These are phyloP conservation scores for Deinandra increscens DNA, from an alignment of 129 eudicot species.

Conservation along the genomic window DNA sequence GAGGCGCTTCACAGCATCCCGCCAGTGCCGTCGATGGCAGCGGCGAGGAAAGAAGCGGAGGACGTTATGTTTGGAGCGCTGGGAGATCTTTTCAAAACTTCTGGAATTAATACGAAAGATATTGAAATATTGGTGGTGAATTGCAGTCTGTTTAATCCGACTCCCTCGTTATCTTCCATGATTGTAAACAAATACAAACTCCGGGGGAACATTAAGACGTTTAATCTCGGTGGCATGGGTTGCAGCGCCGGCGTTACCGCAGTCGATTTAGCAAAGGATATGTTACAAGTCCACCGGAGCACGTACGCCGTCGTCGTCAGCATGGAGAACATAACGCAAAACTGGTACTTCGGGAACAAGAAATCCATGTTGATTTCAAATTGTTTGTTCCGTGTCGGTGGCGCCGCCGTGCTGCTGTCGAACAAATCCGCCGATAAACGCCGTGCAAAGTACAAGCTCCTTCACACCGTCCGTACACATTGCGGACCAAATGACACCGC, in stretches of 20 bases:
- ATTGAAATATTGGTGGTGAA: slow-evolving; percentile 52
- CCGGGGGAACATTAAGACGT: slow-evolving; percentile 41
- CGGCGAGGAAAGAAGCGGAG: slow-evolving; percentile 38
- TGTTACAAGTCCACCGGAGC: slow-evolving; percentile 44
- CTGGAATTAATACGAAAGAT: slow-evolving; percentile 34
- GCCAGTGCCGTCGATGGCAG: slow-evolving; percentile 32
- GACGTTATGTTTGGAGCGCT: slow-evolving; percentile 45
- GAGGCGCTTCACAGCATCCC: slow-evolving; percentile 41
- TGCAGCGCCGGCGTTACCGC: slow-evolving; percentile 63
- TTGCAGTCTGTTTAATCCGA: slow-evolving; percentile 54
- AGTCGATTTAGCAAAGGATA: slow-evolving; percentile 51
- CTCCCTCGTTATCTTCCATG: slow-evolving; percentile 50
- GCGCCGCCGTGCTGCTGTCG: slow-evolving; percentile 48
- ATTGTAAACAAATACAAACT: slow-evolving; percentile 46
- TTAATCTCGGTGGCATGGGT: slow-evolving; percentile 63
- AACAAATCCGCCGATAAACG: slow-evolving; percentile 33
- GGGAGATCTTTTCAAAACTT: slow-evolving; percentile 34
- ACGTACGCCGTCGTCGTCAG: slow-evolving; percentile 60
- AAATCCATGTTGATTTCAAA: slow-evolving; percentile 62
- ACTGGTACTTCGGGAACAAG: slow-evolving; percentile 62
- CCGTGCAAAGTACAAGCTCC: slow-evolving; percentile 44
- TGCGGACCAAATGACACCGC: slow-evolving; percentile 44
- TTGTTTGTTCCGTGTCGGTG: slow-evolving; percentile 56
- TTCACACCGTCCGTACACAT: slow-evolving; percentile 54
- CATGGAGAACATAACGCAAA: slow-evolving; percentile 57